A percentile compares a stretch with the other conserved stretches of the same genome.
Conservation (phyloP, 257 asterid genomes). For the Salvia miltiorrhiza region DNA sequence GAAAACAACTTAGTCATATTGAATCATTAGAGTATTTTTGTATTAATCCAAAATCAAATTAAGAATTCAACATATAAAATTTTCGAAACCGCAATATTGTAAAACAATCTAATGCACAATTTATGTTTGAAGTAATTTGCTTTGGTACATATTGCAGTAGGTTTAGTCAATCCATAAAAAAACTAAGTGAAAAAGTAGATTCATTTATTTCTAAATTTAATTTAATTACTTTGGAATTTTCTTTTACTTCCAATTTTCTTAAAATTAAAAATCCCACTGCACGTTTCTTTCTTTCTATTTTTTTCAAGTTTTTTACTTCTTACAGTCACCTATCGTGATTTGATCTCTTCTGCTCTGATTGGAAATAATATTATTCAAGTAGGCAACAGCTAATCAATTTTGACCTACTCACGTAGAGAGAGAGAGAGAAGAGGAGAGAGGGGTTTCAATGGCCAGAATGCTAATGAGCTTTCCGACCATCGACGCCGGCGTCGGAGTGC, state of each 20-base stretch:
- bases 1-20: no score
- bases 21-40: background rate
- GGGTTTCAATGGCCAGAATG: slow-evolving; percentile 46
- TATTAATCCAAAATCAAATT: background rate
- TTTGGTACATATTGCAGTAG: background rate
- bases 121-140: background rate
- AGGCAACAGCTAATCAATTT: slow-evolving; percentile 35
- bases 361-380: slow-evolving; percentile 23
- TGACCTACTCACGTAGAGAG: slow-evolving; percentile 28
- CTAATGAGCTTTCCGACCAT: slow-evolving; percentile 44
- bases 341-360: slow-evolving; percentile 22
- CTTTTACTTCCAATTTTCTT: background rate
- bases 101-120: background rate
- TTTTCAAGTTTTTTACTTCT: background rate
- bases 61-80: background rate
- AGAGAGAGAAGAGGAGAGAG: background rate
- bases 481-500: slow-evolving; percentile 29
- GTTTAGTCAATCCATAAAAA: no score
- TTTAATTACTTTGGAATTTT: background rate
- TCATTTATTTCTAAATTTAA: background rate
- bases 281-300: slow-evolving; percentile 5
- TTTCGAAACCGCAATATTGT: background rate
- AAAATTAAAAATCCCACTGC: slow-evolving; percentile 1
- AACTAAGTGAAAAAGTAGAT: background rate
- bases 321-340: slow-evolving; percentile 15